Evolutionary conservation across 345 rosid species (phyloP).

Genomic region (Pugionium cornutum): DNA sequence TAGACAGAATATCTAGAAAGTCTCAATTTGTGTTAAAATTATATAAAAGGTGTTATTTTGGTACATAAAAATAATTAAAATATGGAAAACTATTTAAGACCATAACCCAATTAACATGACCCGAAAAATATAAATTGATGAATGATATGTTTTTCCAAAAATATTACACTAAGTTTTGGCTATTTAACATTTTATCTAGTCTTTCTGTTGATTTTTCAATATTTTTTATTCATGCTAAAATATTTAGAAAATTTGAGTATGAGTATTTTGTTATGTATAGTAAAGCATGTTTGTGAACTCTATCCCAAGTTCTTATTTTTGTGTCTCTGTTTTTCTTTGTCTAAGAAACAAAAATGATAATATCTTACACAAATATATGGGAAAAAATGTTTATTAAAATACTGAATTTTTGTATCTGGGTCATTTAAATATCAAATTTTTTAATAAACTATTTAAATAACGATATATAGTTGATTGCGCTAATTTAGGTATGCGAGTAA

Average conservation of each 20-base stretch:
- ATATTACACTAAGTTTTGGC: neutral
- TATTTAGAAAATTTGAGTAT: neutral
- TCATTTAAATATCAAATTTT: no score
- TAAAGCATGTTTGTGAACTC: neutral
- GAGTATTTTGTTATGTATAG: neutral
- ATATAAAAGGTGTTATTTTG: neutral
- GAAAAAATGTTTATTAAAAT: no score
- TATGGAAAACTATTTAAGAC: neutral
- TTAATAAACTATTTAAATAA: no score
- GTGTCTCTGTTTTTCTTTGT: neutral
- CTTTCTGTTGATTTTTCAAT: no score
- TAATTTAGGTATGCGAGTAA: no score
- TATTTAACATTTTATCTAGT: neutral
- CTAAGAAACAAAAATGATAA: neutral
- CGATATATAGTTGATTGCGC: no score
- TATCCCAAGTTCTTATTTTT: neutral
- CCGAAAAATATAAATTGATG: neutral
- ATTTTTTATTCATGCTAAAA: neutral
- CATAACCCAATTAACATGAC: neutral
- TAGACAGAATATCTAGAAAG: conserved; percentile 20
- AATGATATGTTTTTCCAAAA: neutral
- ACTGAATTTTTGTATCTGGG: no score
- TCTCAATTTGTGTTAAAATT: conserved; percentile 8
- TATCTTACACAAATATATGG: no score
- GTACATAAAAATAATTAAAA: neutral